phyloP scores from a whole-genome alignment of 1,284 basidiomycete species.

The Microbotryum intermedium region DNA sequence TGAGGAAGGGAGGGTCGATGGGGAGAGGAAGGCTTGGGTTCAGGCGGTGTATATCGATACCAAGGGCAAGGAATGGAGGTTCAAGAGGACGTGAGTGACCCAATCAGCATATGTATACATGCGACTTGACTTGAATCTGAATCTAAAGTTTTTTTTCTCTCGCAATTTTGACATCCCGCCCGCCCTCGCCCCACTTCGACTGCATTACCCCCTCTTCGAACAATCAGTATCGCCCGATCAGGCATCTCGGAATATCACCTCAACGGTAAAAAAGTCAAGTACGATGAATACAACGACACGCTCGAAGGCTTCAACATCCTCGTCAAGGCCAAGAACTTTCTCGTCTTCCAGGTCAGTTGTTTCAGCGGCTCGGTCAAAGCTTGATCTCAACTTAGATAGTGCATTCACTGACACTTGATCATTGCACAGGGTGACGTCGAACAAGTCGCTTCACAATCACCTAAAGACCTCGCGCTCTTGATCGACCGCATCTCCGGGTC shows the following conservation, averaged over 20 bases:
- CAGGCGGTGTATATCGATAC: conserved; percentile 78
- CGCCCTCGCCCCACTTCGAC: not conserved
- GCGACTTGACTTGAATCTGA: too few species aligned
- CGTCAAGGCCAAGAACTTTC: conserved; percentile 98
- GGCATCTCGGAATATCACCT: conserved; percentile 84
- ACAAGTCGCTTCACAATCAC: conserved; percentile 89
- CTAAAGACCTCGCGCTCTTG: conserved; percentile 77
- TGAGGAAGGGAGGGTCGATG: conserved; percentile 58
- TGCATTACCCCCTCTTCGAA: conserved; percentile 4
- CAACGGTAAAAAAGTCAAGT: conserved; percentile 67
- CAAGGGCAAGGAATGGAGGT: conserved; percentile 71
- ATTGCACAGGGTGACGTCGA: conserved; percentile 76
- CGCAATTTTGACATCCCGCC: not conserved
- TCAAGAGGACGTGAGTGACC: conserved; percentile 72
- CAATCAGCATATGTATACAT: not conserved
- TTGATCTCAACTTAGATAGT: not conserved
- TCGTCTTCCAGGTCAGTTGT: conserved; percentile 71
- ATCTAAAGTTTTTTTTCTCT: not conserved
- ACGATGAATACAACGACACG: conserved; percentile 73
- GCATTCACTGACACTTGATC: not conserved
- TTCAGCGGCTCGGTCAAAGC: not conserved
- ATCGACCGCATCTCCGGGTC: conserved; percentile 95
- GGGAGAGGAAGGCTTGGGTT: conserved; percentile 88
- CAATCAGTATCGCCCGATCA: conserved; percentile 74
- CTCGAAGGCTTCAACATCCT: conserved; percentile 87